Conservation (phyloP, 495 filamentous ascomycete species). For the Peziza echinospora region DNA sequence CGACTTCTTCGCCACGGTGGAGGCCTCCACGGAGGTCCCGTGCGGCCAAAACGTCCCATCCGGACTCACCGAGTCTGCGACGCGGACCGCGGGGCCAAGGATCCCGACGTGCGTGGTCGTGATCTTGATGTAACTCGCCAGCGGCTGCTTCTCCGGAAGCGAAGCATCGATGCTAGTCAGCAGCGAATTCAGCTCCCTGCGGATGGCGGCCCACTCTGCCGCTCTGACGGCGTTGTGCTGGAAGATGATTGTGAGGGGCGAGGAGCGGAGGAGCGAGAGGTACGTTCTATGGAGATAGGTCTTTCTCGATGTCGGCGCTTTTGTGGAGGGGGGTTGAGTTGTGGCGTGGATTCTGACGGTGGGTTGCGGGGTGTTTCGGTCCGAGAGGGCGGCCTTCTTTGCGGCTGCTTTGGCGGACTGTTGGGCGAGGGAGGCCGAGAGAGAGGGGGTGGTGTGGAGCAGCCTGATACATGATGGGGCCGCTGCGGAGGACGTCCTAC, state of each 20-base stretch:
- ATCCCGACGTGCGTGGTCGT: slow-evolving; percentile 75
- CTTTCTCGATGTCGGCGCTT: slow-evolving; percentile 67
- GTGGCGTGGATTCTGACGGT: slow-evolving; percentile 31
- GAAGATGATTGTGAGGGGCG: slow-evolving; percentile 75
- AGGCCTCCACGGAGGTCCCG: slow-evolving; percentile 24
- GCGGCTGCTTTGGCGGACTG: no score
- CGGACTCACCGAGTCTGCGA: slow-evolving; percentile 47
- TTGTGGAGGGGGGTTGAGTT: slow-evolving; percentile 72
- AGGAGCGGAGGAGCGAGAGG: slow-evolving; percentile 74
- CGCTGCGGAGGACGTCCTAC: no score
- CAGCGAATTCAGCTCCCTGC: slow-evolving; percentile 55
- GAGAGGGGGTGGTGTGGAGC: no score
- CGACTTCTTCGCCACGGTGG: slow-evolving; percentile 10
- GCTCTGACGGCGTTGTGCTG: slow-evolving; percentile 91
- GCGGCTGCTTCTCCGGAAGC: slow-evolving; percentile 4
- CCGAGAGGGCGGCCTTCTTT: neutral
- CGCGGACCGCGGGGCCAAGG: slow-evolving; percentile 58
- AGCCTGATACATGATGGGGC: no score
- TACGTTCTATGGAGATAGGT: slow-evolving; percentile 88
- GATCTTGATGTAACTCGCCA: slow-evolving; percentile 39
- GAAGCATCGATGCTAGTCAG: slow-evolving; percentile 33
- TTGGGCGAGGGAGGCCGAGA: no score
- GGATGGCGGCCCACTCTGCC: slow-evolving; percentile 65
- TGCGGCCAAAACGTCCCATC: neutral
- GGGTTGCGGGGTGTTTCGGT: neutral